Conservation (phyloP, 2,329 filamentous ascomycete genomes). For the Trichophyton rubrum region DNA sequence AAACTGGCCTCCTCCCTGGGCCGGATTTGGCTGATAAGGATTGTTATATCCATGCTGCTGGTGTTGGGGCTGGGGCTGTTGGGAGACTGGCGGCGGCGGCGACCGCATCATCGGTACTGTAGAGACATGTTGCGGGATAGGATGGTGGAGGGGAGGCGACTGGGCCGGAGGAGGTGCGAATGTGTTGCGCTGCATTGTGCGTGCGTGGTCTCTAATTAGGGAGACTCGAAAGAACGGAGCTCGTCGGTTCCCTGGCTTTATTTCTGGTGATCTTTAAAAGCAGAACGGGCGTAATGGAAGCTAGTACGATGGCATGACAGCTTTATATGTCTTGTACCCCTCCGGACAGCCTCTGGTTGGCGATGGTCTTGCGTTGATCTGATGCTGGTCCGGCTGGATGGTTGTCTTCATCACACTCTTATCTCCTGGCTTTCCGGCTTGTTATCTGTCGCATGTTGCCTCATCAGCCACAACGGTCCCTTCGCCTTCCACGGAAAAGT, state of each 20-base stretch:
- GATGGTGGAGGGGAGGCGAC: constrained; percentile 90
- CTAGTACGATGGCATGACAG: neutral
- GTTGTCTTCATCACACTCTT: neutral
- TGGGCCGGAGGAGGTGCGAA: constrained; percentile 64
- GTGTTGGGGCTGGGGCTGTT: constrained; percentile 41
- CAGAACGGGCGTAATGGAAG: neutral
- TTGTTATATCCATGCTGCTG: constrained; percentile 32
- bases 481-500: neutral
- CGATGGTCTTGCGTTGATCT: too few relatives aligned
- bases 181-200: constrained; percentile 66
- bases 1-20: constrained; percentile 30
- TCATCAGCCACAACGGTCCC: neutral
- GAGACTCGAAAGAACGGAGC: neutral
- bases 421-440: neutral
- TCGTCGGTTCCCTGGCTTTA: neutral
- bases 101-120: constrained; percentile 94
- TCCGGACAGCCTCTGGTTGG: too few relatives aligned
- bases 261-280: neutral
- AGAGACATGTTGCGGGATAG: constrained; percentile 95
- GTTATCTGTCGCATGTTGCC: neutral
- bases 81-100: constrained; percentile 66
- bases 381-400: too few relatives aligned
- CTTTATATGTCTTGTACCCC: neutral
- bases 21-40: constrained; percentile 36
- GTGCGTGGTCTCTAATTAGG: neutral